phyloP scores from a whole-genome alignment of 805 yeast species.

The Myxozyma melibiosi region DNA sequence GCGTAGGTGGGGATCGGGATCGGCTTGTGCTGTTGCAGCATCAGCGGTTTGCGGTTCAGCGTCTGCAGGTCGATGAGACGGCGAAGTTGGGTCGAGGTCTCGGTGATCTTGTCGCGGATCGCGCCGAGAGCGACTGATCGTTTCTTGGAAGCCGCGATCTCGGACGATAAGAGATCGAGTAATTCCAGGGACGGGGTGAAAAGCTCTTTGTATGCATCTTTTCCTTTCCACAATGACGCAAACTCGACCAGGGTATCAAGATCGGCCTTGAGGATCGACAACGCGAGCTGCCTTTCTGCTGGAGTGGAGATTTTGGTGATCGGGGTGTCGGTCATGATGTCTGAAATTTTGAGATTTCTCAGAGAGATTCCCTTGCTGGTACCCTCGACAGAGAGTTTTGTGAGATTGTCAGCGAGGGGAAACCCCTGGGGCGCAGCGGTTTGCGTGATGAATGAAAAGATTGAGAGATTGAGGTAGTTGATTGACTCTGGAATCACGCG shows the following conservation, averaged over 20 bases:
- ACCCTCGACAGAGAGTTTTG: slow-evolving; percentile 10
- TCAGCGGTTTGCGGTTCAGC: slow-evolving; percentile 60
- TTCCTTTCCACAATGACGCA: slow-evolving; percentile 40
- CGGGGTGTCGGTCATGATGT: slow-evolving; percentile 22
- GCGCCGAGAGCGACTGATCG: neutral
- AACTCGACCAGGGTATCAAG: slow-evolving; percentile 25
- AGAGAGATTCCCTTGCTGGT: neutral
- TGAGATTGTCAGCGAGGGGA: slow-evolving; percentile 12
- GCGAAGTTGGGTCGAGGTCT: slow-evolving; percentile 44
- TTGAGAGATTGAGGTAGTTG: slow-evolving; percentile 32
- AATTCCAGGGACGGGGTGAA: slow-evolving; percentile 34
- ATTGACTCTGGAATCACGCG: slow-evolving; percentile 79
- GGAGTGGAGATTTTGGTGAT: slow-evolving; percentile 10
- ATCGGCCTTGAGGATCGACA: slow-evolving; percentile 23
- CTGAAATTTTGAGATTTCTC: slow-evolving; percentile 18
- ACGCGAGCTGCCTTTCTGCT: slow-evolving; percentile 23
- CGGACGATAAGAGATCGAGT: slow-evolving; percentile 5
- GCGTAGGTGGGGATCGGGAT: slow-evolving; percentile 80
- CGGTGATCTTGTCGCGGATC: neutral
- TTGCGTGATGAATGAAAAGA: slow-evolving; percentile 44
- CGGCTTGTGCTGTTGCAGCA: slow-evolving; percentile 81
- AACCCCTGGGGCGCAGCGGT: slow-evolving; percentile 14
- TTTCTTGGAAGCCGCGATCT: slow-evolving; percentile 18
- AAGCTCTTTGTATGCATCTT: slow-evolving; percentile 38
- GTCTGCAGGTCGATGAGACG: slow-evolving; percentile 47